phyloP scores from a whole-genome alignment of 176 grass and related monocot genomes.

The Puya raimondii region DNA sequence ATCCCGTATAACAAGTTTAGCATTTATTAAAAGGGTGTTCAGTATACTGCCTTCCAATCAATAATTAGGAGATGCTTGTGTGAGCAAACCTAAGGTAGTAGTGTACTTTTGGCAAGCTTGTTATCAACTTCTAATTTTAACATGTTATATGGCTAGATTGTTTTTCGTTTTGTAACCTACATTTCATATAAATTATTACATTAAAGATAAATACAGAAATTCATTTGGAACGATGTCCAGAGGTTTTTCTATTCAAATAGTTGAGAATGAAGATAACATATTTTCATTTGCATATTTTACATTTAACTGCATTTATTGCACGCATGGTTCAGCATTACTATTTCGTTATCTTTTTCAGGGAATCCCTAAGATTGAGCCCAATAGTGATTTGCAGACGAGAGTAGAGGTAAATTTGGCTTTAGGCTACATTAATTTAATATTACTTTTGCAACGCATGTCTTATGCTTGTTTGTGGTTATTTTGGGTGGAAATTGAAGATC shows the following conservation, averaged over 20 bases:
- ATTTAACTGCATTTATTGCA: background rate
- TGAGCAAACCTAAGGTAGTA: too few relatives aligned
- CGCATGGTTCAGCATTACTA: background rate
- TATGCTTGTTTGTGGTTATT: slow-evolving; percentile 18
- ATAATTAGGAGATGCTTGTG: too few relatives aligned
- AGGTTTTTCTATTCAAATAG: background rate
- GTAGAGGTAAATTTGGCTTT: slow-evolving; percentile 64
- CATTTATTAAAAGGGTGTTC: too few relatives aligned
- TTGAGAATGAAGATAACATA: background rate
- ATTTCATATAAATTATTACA: too few relatives aligned
- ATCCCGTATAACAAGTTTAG: too few relatives aligned
- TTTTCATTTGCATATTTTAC: background rate
- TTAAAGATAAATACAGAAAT: too few relatives aligned
- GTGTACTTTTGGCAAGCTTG: too few relatives aligned
- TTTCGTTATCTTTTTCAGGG: slow-evolving; percentile 38
- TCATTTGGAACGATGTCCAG: too few relatives aligned
- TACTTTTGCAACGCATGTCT: slow-evolving; percentile 8
- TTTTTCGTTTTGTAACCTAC: too few relatives aligned
- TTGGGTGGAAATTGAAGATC: slow-evolving; percentile 39
- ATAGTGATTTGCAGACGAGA: slow-evolving; percentile 87
- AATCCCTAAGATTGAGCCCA: slow-evolving; percentile 82
- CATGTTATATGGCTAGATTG: too few relatives aligned
- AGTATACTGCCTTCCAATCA: too few relatives aligned
- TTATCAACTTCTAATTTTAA: too few relatives aligned
- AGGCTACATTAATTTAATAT: slow-evolving; percentile 7